phyloP scores from a whole-genome alignment of 148 eudicot species.

The Persicaria tinctoria region DNA sequence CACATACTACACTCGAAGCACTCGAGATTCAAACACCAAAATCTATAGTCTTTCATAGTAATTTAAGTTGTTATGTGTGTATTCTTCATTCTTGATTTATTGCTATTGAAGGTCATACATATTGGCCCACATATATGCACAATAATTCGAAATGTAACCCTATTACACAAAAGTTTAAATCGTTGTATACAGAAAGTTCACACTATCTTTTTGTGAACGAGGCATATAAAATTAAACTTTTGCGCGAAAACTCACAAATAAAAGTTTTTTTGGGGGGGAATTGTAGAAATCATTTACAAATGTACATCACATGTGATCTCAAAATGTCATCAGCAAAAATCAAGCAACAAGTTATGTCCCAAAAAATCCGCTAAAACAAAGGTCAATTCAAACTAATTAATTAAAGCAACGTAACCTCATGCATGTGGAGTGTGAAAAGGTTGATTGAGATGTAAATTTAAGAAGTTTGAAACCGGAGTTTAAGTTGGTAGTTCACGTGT shows the following conservation, averaged over 20 bases:
- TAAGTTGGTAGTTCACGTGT: conserved; percentile 7
- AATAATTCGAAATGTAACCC: too few species aligned
- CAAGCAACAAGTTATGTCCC: conserved; percentile 1
- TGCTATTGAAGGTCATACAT: too few species aligned
- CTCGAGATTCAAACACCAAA: too few species aligned
- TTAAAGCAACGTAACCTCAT: not conserved
- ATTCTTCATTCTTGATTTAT: too few species aligned
- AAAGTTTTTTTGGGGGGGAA: not conserved
- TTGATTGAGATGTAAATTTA: not conserved
- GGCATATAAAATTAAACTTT: too few species aligned
- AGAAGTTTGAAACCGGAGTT: not conserved
- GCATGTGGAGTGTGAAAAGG: not conserved
- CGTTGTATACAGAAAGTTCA: too few species aligned
- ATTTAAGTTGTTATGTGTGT: too few species aligned
- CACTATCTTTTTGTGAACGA: too few species aligned
- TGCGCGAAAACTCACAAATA: not conserved
- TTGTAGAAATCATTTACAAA: not conserved
- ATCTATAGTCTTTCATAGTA: too few species aligned
- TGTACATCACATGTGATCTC: not conserved
- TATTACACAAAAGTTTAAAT: too few species aligned
- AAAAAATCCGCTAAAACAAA: conserved; percentile 1
- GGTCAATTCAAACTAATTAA: conserved; percentile 1
- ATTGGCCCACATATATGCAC: too few species aligned
- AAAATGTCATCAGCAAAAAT: not conserved
- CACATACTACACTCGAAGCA: too few species aligned